Percentiles rank a stretch among this genome's conserved stretches.
These are phyloP conservation scores for Aspergillus caelatus DNA, from an alignment of 2,329 filamentous ascomycete genomes.

Conservation along the genomic window DNA sequence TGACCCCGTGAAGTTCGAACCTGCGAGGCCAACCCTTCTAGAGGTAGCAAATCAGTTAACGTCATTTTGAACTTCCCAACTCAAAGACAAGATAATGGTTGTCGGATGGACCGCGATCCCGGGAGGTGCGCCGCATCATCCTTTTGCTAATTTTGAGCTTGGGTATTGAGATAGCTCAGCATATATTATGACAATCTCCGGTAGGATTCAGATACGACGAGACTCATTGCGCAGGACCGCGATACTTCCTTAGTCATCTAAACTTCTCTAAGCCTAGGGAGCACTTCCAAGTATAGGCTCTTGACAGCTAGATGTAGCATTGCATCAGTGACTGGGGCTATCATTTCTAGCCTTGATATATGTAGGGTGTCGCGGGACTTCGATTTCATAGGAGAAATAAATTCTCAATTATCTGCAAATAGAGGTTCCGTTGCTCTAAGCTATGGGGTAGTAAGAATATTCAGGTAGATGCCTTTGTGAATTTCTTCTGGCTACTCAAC, in stretches of 20 bases:
- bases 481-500: neutral
- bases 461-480: neutral
- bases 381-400: neutral
- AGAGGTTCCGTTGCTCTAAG: no score
- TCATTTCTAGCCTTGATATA: neutral
- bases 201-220: neutral
- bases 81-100: neutral
- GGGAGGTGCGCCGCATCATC: neutral
- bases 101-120: neutral
- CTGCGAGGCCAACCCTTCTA: neutral
- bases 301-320: neutral
- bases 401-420: neutral
- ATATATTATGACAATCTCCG: neutral
- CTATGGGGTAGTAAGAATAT: no score
- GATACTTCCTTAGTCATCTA: neutral
- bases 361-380: neutral
- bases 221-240: neutral
- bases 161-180: neutral
- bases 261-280: neutral
- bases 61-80: neutral
- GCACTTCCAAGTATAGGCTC: neutral
- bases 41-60: neutral
- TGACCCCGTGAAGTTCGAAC: neutral
- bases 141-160: neutral
- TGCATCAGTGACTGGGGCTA: neutral